phyloP scores from a whole-genome alignment of 192 early-diverging fungal genomes.

The Umbelopsis sp. region DNA sequence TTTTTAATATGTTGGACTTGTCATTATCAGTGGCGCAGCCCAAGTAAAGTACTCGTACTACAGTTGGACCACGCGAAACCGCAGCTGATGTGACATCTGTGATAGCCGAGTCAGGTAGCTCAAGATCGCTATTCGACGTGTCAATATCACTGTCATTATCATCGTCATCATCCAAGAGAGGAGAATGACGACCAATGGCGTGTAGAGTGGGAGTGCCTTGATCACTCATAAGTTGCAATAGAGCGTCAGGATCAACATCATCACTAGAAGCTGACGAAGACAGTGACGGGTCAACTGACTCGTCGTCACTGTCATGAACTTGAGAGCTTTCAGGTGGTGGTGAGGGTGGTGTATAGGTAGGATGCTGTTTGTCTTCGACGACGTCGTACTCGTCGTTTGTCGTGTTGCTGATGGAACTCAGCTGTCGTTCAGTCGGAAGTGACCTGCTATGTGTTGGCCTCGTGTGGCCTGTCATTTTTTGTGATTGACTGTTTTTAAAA shows the following conservation, averaged over 20 bases:
- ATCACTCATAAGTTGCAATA: slow-evolving; percentile 14
- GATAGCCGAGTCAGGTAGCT: background rate
- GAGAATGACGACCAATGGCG: background rate
- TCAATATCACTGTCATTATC: background rate
- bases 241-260: slow-evolving; percentile 13
- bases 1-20: slow-evolving; percentile 31
- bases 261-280: background rate
- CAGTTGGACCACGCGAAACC: background rate
- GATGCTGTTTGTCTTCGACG: background rate
- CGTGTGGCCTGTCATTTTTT: slow-evolving; percentile 21
- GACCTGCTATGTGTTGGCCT: slow-evolving; percentile 16
- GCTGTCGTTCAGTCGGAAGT: slow-evolving; percentile 16
- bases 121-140: background rate
- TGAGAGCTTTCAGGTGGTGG: background rate
- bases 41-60: slow-evolving; percentile 34
- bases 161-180: background rate
- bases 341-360: background rate
- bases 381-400: slow-evolving; percentile 11
- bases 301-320: slow-evolving; percentile 9
- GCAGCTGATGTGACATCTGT: background rate
- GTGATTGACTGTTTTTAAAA: slow-evolving; percentile 6
- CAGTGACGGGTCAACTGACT: slow-evolving; percentile 6
- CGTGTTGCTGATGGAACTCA: slow-evolving; percentile 14
- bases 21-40: slow-evolving; percentile 26
- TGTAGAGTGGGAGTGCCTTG: slow-evolving; percentile 9